These are phyloP conservation scores for Candida sanyaensis DNA, from an alignment of 1,139 yeast species.

Conservation along the genomic window DNA sequence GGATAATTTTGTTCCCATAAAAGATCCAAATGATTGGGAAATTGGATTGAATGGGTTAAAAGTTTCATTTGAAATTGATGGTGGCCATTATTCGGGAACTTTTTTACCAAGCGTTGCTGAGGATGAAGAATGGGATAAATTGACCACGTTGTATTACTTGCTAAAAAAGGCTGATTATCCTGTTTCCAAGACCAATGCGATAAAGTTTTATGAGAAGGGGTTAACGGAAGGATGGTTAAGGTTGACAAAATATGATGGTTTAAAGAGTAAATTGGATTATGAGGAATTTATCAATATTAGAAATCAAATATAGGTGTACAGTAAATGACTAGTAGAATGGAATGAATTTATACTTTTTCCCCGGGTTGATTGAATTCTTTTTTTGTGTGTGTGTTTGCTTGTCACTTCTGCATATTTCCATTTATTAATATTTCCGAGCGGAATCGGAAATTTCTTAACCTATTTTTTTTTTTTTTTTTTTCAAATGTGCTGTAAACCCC, in stretches of 20 bases:
- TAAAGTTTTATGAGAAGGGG: slow-evolving; percentile 31
- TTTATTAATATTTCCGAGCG: slow-evolving; percentile 3
- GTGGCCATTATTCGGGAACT: slow-evolving; percentile 61
- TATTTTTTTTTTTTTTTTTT: background rate
- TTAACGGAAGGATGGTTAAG: slow-evolving; percentile 36
- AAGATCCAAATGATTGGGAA: slow-evolving; percentile 67
- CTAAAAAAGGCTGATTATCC: slow-evolving; percentile 65
- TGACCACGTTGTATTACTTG: slow-evolving; percentile 68
- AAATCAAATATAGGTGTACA: slow-evolving; percentile 2
- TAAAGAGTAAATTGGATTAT: slow-evolving; percentile 29
- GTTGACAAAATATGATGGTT: slow-evolving; percentile 42
- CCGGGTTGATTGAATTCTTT: background rate
- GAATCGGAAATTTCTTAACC: background rate
- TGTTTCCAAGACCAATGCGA: slow-evolving; percentile 18
- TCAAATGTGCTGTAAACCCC: background rate
- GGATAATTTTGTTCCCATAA: slow-evolving; percentile 55
- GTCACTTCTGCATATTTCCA: slow-evolving; percentile 2
- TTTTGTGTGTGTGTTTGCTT: background rate
- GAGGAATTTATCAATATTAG: slow-evolving; percentile 25
- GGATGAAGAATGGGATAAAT: slow-evolving; percentile 85
- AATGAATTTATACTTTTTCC: background rate
- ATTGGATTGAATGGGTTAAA: slow-evolving; percentile 83
- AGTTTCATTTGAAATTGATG: slow-evolving; percentile 45
- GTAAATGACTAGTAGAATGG: too few relatives aligned
- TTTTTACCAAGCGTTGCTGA: slow-evolving; percentile 87